Evolutionary conservation across 305 asterid genomes (phyloP).

Genomic region (Fraxinus xanthoxyloides): DNA sequence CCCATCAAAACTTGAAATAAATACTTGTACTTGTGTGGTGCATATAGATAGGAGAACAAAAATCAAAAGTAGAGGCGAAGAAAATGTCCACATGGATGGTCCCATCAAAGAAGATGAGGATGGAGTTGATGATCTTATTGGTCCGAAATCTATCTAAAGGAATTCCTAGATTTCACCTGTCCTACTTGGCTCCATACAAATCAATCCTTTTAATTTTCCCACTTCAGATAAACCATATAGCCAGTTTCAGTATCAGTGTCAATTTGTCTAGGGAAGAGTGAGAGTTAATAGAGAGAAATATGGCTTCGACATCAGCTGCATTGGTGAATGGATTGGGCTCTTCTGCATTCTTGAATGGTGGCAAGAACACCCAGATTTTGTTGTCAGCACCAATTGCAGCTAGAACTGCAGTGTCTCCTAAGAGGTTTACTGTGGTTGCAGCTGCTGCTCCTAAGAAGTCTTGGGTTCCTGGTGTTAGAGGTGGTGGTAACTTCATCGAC

Average conservation of each 20-base stretch:
- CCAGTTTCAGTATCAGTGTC: neutral
- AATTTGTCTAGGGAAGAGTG: neutral
- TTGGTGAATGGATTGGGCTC: slow-evolving; percentile 82
- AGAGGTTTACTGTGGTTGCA: slow-evolving; percentile 56
- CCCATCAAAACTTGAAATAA: neutral
- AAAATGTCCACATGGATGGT: slow-evolving; percentile 41
- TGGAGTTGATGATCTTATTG: slow-evolving; percentile 48
- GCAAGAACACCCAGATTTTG: slow-evolving; percentile 60
- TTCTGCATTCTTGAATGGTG: slow-evolving; percentile 77
- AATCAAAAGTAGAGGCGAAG: slow-evolving; percentile 18
- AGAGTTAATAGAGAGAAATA: slow-evolving; percentile 11
- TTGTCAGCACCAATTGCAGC: slow-evolving; percentile 50
- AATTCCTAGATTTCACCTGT: slow-evolving; percentile 46
- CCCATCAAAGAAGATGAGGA: slow-evolving; percentile 32
- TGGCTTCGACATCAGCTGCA: slow-evolving; percentile 95
- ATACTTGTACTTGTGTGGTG: neutral
- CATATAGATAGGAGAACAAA: neutral
- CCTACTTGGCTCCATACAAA: slow-evolving; percentile 51
- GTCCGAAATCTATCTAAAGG: slow-evolving; percentile 63
- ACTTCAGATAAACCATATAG: slow-evolving; percentile 22
- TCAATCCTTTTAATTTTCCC: slow-evolving; percentile 35
- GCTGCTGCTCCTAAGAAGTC: slow-evolving; percentile 79
- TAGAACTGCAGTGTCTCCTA: slow-evolving; percentile 38
- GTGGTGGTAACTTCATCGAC: slow-evolving; percentile 68
- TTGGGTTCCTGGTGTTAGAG: slow-evolving; percentile 83